Conservation (phyloP, 345 rosid species). For the Heritiera fomes region DNA sequence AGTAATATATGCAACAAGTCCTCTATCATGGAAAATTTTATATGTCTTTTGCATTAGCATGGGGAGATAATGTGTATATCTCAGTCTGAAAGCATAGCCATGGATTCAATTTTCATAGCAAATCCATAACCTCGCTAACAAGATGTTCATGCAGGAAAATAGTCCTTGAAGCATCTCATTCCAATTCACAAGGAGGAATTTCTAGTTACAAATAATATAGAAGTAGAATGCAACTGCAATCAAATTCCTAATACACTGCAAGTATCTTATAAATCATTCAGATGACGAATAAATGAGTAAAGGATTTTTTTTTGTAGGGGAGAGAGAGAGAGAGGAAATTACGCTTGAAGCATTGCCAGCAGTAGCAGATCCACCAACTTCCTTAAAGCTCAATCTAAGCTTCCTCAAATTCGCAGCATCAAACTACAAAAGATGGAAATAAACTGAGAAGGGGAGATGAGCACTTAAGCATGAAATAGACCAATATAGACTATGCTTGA, state of each 20-base stretch:
- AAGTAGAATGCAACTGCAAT: too few relatives aligned
- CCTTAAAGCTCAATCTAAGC: constrained; percentile 80
- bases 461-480: constrained; percentile 3
- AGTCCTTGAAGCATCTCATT: not conserved
- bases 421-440: constrained; percentile 44
- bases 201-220: not conserved
- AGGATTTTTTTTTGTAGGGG: too few relatives aligned
- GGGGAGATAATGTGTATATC: not conserved
- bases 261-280: too few relatives aligned
- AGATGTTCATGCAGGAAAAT: not conserved
- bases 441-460: constrained; percentile 15
- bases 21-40: too few relatives aligned
- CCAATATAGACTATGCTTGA: not conserved
- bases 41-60: too few relatives aligned
- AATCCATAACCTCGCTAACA: not conserved
- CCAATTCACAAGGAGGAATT: not conserved
- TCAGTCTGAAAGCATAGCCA: not conserved
- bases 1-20: not conserved
- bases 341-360: constrained; percentile 91
- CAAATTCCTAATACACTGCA: too few relatives aligned
- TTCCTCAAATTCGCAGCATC: constrained; percentile 71
- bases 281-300: too few relatives aligned
- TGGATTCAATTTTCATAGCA: not conserved
- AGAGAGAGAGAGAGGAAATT: constrained; percentile 46
- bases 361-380: constrained; percentile 77